Base-by-base conservation (phyloP, 306 rosid genomes). In the Dryas drummondii region DNA sequence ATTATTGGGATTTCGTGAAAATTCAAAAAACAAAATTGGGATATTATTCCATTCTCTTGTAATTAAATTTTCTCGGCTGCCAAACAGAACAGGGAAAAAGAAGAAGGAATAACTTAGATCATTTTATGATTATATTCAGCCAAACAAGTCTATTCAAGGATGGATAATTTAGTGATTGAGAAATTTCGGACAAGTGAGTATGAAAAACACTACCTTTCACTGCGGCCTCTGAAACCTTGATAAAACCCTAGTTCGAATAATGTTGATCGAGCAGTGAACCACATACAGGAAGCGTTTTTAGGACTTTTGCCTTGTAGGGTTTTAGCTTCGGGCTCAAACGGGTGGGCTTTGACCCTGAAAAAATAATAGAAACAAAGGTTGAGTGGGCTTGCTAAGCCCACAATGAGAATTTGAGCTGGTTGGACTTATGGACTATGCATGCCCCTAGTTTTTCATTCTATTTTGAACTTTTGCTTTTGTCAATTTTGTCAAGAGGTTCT, bases 171-270 rank as follows among this genome's bases (percentile, higher is more conserved):
- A 22, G 8, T 0, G 11, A 4, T 0, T 41, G 14, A 63, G 68
- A 45, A 17, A 45, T 10, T 22, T 10, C 14, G 44, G 14, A 70
- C 5, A 10, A 10, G 52, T 55, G 75, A 41, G 51, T 41, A 19
- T 7, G 52, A 40, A 41, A 41, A 16, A 17, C 56, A 2, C 37
- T 66, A 2, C 58, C 75, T 53, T 54, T 41, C 2, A 7, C 65
- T 12, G 66, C 48, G 42, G 65, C 75, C 54, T 56, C 66, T 55
- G 16, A 71, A 56, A 44, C 75, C 65, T 42, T 1, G 75, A 55
- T 22, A 71, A 71, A 71, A 44, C 66, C 76, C 76, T 41, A 26
- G 1, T 44, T 56, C 66, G 4, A 22, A 71, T 4, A 13, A 14
- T 8, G 15, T 44, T 19, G 54, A 45, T 26, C 72, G 14, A 50